Conservation (phyloP, 106 monocot species). For the Dendrobium nobile region DNA sequence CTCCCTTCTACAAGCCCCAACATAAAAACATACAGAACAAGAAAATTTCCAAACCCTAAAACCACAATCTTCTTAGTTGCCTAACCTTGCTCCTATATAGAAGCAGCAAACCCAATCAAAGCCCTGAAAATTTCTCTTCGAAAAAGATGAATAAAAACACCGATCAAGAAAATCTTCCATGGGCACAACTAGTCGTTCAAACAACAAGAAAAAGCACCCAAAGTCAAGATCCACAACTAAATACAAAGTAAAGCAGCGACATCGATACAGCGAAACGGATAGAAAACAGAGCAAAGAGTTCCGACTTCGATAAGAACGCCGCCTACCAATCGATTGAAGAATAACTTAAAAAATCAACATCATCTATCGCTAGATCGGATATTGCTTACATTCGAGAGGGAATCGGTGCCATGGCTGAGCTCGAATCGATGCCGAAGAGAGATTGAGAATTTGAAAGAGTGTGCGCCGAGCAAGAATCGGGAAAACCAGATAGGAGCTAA, state of each 20-base stretch:
- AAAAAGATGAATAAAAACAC: background rate
- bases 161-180: background rate
- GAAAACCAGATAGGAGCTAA: background rate
- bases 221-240: background rate
- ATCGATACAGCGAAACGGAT: too few species aligned
- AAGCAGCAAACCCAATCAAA: background rate
- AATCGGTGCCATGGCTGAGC: background rate
- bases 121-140: background rate
- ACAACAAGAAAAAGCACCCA: background rate
- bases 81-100: background rate
- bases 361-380: background rate
- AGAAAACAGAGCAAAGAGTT: background rate
- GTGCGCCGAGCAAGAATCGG: background rate
- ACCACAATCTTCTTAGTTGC: background rate
- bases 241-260: too few species aligned
- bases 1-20: background rate
- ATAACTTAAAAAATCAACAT: background rate
- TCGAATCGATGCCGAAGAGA: background rate
- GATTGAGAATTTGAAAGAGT: background rate
- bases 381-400: background rate
- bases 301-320: background rate
- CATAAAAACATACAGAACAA: background rate
- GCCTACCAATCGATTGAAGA: background rate
- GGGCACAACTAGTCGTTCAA: background rate
- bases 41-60: background rate